These are phyloP conservation scores for Cavenderia fasciculata DNA, from an alignment of 78 protist genomes.

Conservation along the genomic window DNA sequence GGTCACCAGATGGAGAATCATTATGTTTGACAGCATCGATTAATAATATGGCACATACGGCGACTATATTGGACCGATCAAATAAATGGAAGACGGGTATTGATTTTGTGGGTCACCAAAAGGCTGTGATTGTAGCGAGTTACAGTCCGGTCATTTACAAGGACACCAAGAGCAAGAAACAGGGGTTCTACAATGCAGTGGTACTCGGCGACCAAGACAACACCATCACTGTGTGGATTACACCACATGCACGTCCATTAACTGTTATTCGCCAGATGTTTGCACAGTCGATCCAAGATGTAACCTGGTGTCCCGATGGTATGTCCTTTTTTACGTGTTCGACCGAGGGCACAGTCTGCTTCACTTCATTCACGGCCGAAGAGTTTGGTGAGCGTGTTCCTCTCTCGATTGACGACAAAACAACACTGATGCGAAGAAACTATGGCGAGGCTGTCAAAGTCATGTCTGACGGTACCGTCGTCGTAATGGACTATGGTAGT, in stretches of 20 bases:
- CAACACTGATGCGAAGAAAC: not conserved
- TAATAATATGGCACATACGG: slow-evolving; percentile 28
- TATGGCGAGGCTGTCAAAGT: slow-evolving; percentile 56
- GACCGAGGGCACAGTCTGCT: slow-evolving; percentile 52
- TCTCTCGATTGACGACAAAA: slow-evolving; percentile 2
- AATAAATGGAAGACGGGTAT: slow-evolving; percentile 15
- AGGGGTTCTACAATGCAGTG: slow-evolving; percentile 1
- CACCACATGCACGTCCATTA: slow-evolving; percentile 23
- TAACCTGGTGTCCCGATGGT: slow-evolving; percentile 69
- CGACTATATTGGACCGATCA: slow-evolving; percentile 22
- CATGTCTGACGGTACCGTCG: not conserved
- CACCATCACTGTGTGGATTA: slow-evolving; percentile 45
- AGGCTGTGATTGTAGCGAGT: slow-evolving; percentile 14
- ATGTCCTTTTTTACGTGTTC: slow-evolving; percentile 31
- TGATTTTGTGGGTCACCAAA: slow-evolving; percentile 63
- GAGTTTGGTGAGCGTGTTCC: slow-evolving; percentile 26
- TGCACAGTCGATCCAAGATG: slow-evolving; percentile 49
- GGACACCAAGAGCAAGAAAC: not conserved
- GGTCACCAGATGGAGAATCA: slow-evolving; percentile 78
- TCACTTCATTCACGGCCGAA: not conserved
- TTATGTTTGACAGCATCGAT: slow-evolving; percentile 18
- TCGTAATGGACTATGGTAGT: not conserved
- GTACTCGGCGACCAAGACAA: slow-evolving; percentile 50
- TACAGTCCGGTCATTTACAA: slow-evolving; percentile 31
- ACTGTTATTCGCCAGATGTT: slow-evolving; percentile 6